phyloP scores from a whole-genome alignment of 2,329 filamentous ascomycete genomes.

The Graphilbum ipis-grandicollis region DNA sequence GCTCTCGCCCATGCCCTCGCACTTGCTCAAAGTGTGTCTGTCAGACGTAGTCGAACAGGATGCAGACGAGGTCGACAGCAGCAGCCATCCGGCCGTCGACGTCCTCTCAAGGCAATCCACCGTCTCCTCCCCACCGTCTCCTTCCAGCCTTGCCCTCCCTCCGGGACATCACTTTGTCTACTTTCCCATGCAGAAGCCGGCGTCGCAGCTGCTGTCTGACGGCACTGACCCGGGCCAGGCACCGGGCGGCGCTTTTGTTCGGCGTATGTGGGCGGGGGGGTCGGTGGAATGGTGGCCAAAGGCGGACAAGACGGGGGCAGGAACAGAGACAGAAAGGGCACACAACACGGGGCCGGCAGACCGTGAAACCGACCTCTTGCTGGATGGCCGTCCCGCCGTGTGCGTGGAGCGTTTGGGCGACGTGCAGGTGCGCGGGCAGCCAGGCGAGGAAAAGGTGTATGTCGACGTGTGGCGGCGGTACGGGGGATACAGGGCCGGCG shows the following conservation, averaged over 20 bases:
- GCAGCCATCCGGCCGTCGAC: no score
- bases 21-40: slow-evolving; percentile 48
- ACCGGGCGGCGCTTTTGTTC: slow-evolving; percentile 53
- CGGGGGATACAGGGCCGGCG: not conserved
- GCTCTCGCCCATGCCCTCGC: slow-evolving; percentile 40
- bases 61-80: no score
- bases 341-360: no score
- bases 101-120: no score
- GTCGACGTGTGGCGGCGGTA: slow-evolving; percentile 28
- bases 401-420: slow-evolving; percentile 25
- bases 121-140: not conserved
- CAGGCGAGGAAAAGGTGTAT: slow-evolving; percentile 26
- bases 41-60: slow-evolving; percentile 12
- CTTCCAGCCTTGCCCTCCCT: slow-evolving; percentile 16
- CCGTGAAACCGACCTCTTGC: slow-evolving; percentile 10
- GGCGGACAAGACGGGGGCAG: no score
- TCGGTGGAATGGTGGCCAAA: no score
- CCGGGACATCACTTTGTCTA: slow-evolving; percentile 71
- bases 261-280: slow-evolving; percentile 83
- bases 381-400: slow-evolving; percentile 21
- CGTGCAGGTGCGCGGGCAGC: slow-evolving; percentile 4
- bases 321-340: no score
- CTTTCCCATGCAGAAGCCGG: slow-evolving; percentile 55
- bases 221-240: slow-evolving; percentile 70
- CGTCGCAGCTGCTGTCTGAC: slow-evolving; percentile 52